Evolutionary conservation across 441 rosid genomes (phyloP), one percentile per base, ranked within the genome.

Genomic region (Lepidium campestre): DNA sequence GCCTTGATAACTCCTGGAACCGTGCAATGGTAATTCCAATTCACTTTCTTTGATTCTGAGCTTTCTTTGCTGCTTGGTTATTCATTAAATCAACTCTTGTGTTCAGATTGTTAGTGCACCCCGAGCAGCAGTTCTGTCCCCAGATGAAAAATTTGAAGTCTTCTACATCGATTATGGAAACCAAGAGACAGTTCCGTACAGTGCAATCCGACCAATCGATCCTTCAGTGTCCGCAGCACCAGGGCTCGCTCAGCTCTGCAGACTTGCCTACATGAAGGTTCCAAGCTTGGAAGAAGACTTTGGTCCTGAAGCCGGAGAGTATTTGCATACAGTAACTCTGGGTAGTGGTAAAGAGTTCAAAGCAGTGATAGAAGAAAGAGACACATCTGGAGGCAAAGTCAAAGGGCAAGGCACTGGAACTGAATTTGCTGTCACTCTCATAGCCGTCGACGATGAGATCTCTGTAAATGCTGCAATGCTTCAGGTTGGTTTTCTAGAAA

Each of bases 401-500:
- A 94, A 91, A 77, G 98, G 99, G 17, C 96, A 94, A 79, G 97
- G 98, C 67, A 89, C 97, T 48, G 98, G 99, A 41, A 78, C 90
- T 2, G 62, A 85, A 63, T 79, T 85, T 5, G 59, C 72, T 27
- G 91, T 91, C 10, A 91, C 99, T 22, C 85, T 94, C 34, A 78
- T 83, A 13, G 92, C 93, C 23, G 85, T 77, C 9, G 96, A 91
- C 50, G 83, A 92, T 22, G 99, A 94, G 70, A 77, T 86, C 46
- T 89, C 96, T 57, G 68, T 94, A 69, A 94, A 94, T 67, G 94
- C 96, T 34, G 85, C 89, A 53, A 76, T 94, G 94, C 78, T 91
- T 68, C 89, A 91, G 99, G 99, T 94, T 32, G 68, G 29, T 20
- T 40, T 27, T 20, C 41, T 7, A 7, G 6, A 7, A 29, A 29